phyloP scores from a whole-genome alignment of 495 filamentous ascomycete genomes.

The Halenospora varia region DNA sequence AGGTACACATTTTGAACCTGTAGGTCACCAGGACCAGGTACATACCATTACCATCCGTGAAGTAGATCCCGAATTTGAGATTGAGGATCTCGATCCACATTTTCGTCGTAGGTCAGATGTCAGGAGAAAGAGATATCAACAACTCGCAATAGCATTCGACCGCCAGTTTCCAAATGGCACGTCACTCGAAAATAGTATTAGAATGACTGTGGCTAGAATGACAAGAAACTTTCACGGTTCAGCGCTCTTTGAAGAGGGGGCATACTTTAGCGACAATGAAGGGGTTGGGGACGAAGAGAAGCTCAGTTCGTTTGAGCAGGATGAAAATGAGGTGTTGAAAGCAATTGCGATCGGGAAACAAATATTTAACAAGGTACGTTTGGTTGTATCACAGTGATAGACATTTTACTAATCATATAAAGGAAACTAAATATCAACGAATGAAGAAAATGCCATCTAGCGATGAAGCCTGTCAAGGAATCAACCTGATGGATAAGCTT shows the following conservation, averaged over 20 bases:
- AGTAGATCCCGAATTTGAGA: not conserved
- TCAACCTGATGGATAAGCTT: not conserved
- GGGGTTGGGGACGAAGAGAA: not conserved
- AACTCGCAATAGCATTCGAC: not conserved
- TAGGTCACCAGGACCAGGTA: not conserved
- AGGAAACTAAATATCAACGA: not conserved
- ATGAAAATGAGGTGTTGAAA: not conserved
- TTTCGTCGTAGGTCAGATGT: not conserved
- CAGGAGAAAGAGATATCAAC: not conserved
- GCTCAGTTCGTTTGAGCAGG: not conserved
- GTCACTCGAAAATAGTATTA: constrained; percentile 5
- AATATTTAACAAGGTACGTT: not conserved
- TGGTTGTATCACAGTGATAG: not conserved
- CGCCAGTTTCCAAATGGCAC: not conserved
- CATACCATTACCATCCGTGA: not conserved
- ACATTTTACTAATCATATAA: constrained; percentile 3
- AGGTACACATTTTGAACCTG: not conserved
- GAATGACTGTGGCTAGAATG: constrained; percentile 16
- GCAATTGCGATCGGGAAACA: not conserved
- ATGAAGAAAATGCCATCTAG: not conserved
- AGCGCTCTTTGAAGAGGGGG: not conserved
- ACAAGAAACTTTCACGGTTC: constrained; percentile 15
- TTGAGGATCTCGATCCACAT: not conserved
- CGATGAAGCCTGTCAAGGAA: not conserved
- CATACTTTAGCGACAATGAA: constrained; percentile 3